Conservation (phyloP, 2,329 filamentous ascomycete genomes). For the Periglandula ipomoeae region DNA sequence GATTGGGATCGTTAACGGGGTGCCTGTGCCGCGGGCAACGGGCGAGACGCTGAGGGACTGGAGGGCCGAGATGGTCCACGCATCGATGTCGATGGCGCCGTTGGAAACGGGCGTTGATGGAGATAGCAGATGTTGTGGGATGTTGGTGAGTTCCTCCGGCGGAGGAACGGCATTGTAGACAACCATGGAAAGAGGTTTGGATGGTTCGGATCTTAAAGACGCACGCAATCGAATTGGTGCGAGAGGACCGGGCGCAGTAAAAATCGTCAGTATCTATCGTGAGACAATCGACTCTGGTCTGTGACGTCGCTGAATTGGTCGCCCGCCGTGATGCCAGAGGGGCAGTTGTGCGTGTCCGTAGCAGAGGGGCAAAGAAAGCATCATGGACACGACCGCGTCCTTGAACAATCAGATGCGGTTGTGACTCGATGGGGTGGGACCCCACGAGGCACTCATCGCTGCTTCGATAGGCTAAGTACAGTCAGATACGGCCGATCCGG, state of each 20-base stretch:
- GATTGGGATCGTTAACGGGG: slow-evolving; percentile 65
- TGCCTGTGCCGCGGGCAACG: slow-evolving; percentile 48
- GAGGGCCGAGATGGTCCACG: slow-evolving; percentile 55
- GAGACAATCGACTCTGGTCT: no score
- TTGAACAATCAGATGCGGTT: no score
- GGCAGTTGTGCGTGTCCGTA: no score
- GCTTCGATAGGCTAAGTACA: not conserved
- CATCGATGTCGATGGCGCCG: slow-evolving; percentile 47
- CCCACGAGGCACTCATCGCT: not conserved
- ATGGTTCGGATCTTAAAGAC: not conserved
- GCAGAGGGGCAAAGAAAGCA: no score
- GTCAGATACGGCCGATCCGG: not conserved
- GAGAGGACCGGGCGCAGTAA: no score
- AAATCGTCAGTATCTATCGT: no score
- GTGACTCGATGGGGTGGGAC: no score
- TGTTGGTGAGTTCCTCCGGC: slow-evolving; percentile 23
- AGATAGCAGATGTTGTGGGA: slow-evolving; percentile 13
- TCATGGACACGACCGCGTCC: no score
- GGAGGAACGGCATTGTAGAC: slow-evolving; percentile 46
- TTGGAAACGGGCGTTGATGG: slow-evolving; percentile 17
- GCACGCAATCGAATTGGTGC: not conserved
- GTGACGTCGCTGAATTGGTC: no score
- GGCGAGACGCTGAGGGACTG: slow-evolving; percentile 46
- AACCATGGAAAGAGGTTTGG: slow-evolving; percentile 29
- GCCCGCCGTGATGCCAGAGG: no score